Evolutionary conservation across 306 rosid genomes (phyloP).

Genomic region (Vicia faba): DNA sequence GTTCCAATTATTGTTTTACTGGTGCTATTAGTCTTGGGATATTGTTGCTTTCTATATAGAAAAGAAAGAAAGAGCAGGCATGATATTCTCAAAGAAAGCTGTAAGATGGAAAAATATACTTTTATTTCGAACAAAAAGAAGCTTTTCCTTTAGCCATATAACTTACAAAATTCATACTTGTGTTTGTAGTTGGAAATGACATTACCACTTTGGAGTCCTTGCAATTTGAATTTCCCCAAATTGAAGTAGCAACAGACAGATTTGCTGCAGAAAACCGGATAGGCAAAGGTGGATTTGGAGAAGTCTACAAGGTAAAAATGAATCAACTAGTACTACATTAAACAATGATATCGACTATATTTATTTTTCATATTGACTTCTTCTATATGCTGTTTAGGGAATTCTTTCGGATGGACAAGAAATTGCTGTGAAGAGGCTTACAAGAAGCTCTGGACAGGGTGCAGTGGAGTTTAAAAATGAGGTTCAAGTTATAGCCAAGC

Average conservation of each 20-base stretch:
- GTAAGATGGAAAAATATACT: conserved; percentile 26
- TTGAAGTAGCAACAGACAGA: conserved; percentile 55
- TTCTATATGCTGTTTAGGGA: conserved; percentile 40
- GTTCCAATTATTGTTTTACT: conserved; percentile 33
- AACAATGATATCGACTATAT: neutral
- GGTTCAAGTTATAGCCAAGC: conserved; percentile 55
- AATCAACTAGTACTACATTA: neutral
- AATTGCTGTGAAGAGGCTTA: conserved; percentile 71
- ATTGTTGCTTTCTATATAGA: conserved; percentile 27
- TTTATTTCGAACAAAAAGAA: conserved; percentile 4
- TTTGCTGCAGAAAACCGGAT: conserved; percentile 46
- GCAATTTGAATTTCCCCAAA: conserved; percentile 46
- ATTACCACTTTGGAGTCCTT: conserved; percentile 42
- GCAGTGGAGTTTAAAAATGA: conserved; percentile 59
- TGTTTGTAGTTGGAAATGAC: conserved; percentile 40
- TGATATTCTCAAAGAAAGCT: conserved; percentile 51
- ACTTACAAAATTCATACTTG: conserved; percentile 24
- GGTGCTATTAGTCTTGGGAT: conserved; percentile 34
- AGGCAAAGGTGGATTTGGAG: conserved; percentile 69
- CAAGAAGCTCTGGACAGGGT: conserved; percentile 54
- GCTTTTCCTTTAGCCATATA: conserved; percentile 20
- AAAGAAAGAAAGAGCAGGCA: conserved; percentile 34
- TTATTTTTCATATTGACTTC: neutral
- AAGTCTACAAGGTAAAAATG: conserved; percentile 56
- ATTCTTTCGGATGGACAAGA: conserved; percentile 46